These are phyloP conservation scores for Fistulinella prunicolor DNA, from an alignment of 768 basidiomycete species.

Conservation along the genomic window DNA sequence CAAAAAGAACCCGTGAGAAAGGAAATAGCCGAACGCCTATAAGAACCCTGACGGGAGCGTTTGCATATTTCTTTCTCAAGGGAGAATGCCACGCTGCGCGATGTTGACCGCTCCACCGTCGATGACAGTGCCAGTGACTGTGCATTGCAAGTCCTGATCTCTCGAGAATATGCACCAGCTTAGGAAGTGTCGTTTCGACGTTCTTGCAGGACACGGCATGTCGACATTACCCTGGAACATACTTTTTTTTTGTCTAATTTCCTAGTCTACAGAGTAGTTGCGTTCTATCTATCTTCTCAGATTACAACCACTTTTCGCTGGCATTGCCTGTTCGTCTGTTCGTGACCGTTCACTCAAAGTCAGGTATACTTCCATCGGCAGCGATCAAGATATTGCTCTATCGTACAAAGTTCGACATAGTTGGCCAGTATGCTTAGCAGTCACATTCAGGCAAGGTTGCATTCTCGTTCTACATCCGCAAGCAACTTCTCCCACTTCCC, in stretches of 20 bases:
- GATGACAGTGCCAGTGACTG: constrained; percentile 65
- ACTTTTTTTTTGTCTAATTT: not conserved
- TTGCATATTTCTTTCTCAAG: constrained; percentile 28
- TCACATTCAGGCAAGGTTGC: too few relatives aligned
- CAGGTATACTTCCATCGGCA: too few relatives aligned
- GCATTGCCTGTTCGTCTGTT: too few relatives aligned
- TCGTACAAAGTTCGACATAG: too few relatives aligned
- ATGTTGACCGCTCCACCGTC: constrained; percentile 49
- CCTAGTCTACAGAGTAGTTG: too few relatives aligned
- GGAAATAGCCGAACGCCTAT: constrained; percentile 10
- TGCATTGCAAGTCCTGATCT: constrained; percentile 48
- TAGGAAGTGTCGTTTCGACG: constrained; percentile 66
- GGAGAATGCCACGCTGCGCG: constrained; percentile 67
- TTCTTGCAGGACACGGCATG: constrained; percentile 54
- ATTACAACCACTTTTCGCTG: too few relatives aligned
- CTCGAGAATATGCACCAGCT: constrained; percentile 52
- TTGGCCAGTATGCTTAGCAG: too few relatives aligned
- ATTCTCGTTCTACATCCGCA: too few relatives aligned
- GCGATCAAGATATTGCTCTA: too few relatives aligned
- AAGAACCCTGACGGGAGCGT: constrained; percentile 11
- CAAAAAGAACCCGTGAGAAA: constrained; percentile 36
- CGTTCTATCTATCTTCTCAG: too few relatives aligned
- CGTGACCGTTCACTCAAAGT: too few relatives aligned
- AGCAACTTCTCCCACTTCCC: too few relatives aligned
- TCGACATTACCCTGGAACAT: constrained; percentile 60